Base-by-base conservation (phyloP, 2,329 filamentous ascomycete species). In the Claviceps sp. region DNA sequence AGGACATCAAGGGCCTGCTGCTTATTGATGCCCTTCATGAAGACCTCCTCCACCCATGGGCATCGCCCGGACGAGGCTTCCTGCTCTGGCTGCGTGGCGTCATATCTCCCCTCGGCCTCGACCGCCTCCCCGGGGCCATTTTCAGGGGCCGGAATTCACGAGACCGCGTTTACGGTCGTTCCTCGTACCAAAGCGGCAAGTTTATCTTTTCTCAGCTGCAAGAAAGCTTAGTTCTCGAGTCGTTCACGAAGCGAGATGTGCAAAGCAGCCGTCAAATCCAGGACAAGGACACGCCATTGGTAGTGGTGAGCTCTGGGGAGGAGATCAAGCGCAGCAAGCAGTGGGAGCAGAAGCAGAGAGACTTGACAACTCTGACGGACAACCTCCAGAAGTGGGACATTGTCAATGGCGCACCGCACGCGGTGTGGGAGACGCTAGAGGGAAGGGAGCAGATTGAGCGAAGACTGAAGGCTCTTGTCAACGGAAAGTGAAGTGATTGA, bases 21-120 rank as follows among this genome's bases (percentile, higher is more conserved):
- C 73, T 97, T 58, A 81, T 98, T 58, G 91, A 98, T 61, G 82
- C 88, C 1, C 71, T 95, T 6, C 93, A 97, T 65, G 93, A 98
- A 56, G 87, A 94, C 57, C 77, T 91, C 1, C 80, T 97, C 3
- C 70, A 77, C 58, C 72, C 79, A 5, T 68, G 95, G 2, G 86
- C 78, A 5, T 74, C 73, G 2, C 74, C 90, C 0, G 71, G 77
- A 3, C 79, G 84, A 50, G 91, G 91, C 1, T 95, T 98, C 68
- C 55, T 83, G 16, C 81, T 95, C 30, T 98, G 93, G 93, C 71
- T 86, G 14, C 84, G 84, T 55, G 93, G 93, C 3, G 75, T 94
- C 52, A 74, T 96, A 57, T 93, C 87, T 4, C 93, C 93, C 0
- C 78, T 97, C 0, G 93, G 93, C 1, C 71, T 96, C 16, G 85